phyloP scores from a whole-genome alignment of 2,329 filamentous ascomycete species.

The Calycina marina region DNA sequence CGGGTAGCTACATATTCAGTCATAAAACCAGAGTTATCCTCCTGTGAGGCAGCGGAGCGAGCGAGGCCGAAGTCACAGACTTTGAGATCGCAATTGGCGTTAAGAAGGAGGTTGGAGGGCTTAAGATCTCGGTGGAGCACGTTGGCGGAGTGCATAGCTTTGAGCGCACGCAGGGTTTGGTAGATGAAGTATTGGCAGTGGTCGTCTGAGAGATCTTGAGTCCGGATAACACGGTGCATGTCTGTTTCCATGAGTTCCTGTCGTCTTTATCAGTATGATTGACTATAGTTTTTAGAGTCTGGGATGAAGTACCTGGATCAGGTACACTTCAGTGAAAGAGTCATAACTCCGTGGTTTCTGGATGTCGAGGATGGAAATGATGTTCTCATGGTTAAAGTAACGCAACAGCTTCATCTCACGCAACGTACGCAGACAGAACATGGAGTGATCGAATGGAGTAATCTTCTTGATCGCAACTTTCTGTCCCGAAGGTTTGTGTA shows the following conservation, averaged over 20 bases:
- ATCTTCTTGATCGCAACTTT: slow-evolving; percentile 99
- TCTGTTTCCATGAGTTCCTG: slow-evolving; percentile 99
- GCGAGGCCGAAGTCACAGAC: slow-evolving; percentile 97
- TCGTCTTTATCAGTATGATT: slow-evolving; percentile 8
- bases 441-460: slow-evolving; percentile 95
- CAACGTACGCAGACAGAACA: slow-evolving; percentile 93
- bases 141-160: slow-evolving; percentile 98
- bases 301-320: slow-evolving; percentile 86
- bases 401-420: slow-evolving; percentile 98
- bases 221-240: slow-evolving; percentile 98
- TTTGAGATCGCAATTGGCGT: slow-evolving; percentile 97
- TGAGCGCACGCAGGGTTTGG: slow-evolving; percentile 91
- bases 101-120: slow-evolving; percentile 89
- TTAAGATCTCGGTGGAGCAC: slow-evolving; percentile 95
- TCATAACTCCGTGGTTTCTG: slow-evolving; percentile 96
- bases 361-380: slow-evolving; percentile 98
- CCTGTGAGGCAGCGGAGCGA: slow-evolving; percentile 86
- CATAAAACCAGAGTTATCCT: slow-evolving; percentile 99
- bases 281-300: too few relatives aligned
- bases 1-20: slow-evolving; percentile 99
- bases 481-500: slow-evolving; percentile 95
- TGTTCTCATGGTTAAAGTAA: slow-evolving; percentile 99
- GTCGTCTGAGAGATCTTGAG: slow-evolving; percentile 95
- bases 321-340: slow-evolving; percentile 91
- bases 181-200: slow-evolving; percentile 99